Percentiles rank a stretch among this genome's conserved stretches.
These are phyloP conservation scores for Hygrophila difformis DNA, from an alignment of 257 asterid species.

Conservation along the genomic window DNA sequence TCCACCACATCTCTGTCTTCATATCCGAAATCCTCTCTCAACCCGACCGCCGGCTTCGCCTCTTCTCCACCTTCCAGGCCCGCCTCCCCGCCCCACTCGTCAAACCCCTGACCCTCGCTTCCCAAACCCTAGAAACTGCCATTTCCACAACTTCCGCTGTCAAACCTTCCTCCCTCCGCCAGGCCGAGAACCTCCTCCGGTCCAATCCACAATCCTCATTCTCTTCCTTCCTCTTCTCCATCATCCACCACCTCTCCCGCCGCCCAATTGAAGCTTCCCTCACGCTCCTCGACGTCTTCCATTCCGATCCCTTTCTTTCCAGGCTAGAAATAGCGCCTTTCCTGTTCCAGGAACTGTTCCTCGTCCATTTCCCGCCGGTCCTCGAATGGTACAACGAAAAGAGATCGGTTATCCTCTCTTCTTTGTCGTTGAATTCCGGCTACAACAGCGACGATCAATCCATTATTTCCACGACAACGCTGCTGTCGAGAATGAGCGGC, in stretches of 20 bases:
- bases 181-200: conserved; percentile 43
- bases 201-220: conserved; percentile 28
- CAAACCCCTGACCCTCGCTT: conserved; percentile 36
- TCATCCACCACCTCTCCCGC: conserved; percentile 29
- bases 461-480: conserved; percentile 19
- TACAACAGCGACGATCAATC: conserved; percentile 30
- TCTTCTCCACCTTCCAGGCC: conserved; percentile 36
- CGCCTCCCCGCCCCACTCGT: conserved; percentile 20
- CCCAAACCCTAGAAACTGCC: conserved; percentile 54
- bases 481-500: conserved; percentile 50
- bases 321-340: conserved; percentile 52
- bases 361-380: conserved; percentile 37
- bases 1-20: conserved; percentile 41
- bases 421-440: conserved; percentile 9
- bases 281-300: conserved; percentile 37
- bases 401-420: conserved; percentile 27
- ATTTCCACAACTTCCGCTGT: conserved; percentile 37
- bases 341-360: conserved; percentile 56
- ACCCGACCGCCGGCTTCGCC: conserved; percentile 38
- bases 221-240: conserved; percentile 46
- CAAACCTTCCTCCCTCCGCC: conserved; percentile 53
- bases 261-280: conserved; percentile 38
- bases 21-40: conserved; percentile 34
- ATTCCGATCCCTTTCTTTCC: conserved; percentile 33
- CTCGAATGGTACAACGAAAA: conserved; percentile 44